Conservation (phyloP, 2,329 filamentous ascomycete genomes). For the Pseudogymnoascus sp. region DNA sequence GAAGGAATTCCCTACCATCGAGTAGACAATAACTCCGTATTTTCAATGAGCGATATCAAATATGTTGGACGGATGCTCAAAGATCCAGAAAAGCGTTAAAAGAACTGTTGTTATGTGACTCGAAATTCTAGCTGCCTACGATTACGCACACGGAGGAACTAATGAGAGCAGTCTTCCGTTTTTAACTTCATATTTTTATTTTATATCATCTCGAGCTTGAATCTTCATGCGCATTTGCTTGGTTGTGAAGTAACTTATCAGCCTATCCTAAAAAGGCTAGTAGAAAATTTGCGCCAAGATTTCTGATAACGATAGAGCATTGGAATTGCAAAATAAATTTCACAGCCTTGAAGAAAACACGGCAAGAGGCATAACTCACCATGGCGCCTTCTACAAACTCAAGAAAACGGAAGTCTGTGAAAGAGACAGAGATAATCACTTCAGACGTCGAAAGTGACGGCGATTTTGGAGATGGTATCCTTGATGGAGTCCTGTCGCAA, state of each 20-base stretch:
- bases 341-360: slow-evolving; percentile 9
- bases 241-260: background rate
- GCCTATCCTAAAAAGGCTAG: background rate
- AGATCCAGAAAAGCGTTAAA: background rate
- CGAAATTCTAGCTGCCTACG: background rate
- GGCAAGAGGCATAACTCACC: slow-evolving; percentile 4
- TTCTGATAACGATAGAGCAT: slow-evolving; percentile 11
- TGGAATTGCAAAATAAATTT: slow-evolving; percentile 13
- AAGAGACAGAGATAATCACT: slow-evolving; percentile 41
- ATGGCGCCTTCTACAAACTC: slow-evolving; percentile 25
- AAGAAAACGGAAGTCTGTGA: slow-evolving; percentile 55
- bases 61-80: background rate
- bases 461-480: slow-evolving; percentile 46
- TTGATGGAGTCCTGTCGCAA: slow-evolving; percentile 49
- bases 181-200: background rate
- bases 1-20: background rate
- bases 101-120: background rate
- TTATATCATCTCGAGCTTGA: background rate
- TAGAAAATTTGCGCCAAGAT: slow-evolving; percentile 8
- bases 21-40: background rate
- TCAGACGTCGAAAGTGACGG: slow-evolving; percentile 48
- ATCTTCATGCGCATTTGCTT: background rate
- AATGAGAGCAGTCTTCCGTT: background rate
- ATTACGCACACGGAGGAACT: background rate
- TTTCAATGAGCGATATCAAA: background rate